phyloP scores from a whole-genome alignment of 129 eudicot species.

The Centaurea solstitialis region DNA sequence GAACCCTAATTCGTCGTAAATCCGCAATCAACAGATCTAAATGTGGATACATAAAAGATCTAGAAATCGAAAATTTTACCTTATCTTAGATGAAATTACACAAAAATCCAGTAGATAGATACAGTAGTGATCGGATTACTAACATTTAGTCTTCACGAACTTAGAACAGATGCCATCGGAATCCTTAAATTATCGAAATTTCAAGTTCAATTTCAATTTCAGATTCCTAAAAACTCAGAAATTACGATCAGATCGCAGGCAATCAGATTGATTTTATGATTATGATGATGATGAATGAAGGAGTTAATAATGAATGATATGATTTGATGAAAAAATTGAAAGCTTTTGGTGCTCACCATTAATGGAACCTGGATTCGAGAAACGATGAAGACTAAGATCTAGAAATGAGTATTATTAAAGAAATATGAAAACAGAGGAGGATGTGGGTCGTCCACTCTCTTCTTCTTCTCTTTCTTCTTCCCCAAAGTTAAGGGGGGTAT shows the following conservation, averaged over 20 bases:
- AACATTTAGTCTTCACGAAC: conserved; percentile 21
- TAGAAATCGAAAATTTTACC: conserved; percentile 21
- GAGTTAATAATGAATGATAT: no score
- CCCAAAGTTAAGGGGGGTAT: conserved; percentile 24
- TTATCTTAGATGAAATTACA: conserved; percentile 23
- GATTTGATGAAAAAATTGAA: conserved; percentile 1
- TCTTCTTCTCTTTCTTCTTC: no score
- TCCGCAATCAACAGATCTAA: conserved; percentile 45
- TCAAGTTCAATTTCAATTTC: conserved; percentile 37
- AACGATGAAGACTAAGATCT: conserved; percentile 57
- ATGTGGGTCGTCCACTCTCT: conserved; percentile 55
- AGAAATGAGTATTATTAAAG: conserved; percentile 37
- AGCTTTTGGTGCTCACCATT: conserved; percentile 46
- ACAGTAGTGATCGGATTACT: conserved; percentile 48
- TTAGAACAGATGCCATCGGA: conserved; percentile 37
- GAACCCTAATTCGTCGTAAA: conserved; percentile 6
- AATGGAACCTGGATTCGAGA: conserved; percentile 36
- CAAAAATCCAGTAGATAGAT: conserved; percentile 27
- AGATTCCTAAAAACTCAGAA: conserved; percentile 39
- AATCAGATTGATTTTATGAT: conserved; percentile 18
- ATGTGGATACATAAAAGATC: conserved; percentile 36
- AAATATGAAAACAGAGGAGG: conserved; percentile 65
- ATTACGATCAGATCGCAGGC: conserved; percentile 38
- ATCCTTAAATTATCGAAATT: conserved; percentile 40
- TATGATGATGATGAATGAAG: background rate